Evolutionary conservation across 495 filamentous ascomycete genomes (phyloP), one percentile per base, ranked within the genome.

Genomic region (Baudoinia panamericana): DNA sequence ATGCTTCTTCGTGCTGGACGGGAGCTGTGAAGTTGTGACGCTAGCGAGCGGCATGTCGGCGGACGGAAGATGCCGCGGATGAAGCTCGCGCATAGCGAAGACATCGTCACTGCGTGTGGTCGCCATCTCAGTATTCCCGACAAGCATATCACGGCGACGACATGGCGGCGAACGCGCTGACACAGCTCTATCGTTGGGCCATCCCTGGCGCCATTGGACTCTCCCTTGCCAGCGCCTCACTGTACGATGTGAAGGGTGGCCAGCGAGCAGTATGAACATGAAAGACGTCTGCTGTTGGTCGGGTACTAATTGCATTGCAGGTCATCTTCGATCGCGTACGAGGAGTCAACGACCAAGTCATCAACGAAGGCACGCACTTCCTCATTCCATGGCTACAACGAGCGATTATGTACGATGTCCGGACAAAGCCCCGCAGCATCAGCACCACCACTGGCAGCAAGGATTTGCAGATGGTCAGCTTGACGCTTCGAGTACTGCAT

Each of bases 401-500:
- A 30, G 79, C 78, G 49, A 92, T 99, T 62, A 69, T 93, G 60
- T 99, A 90, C 67, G 90, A 99, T 68, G 92, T 99, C 45, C 83
- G 90, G 45, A 96, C 90, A 30, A 92, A 92, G 72, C 90, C 90
- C 34, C 72, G 90, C 53, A 94, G 88, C 57, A 95, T 99, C 64
- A 79, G 78, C 12, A 99, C 90, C n/a, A 96, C 88, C 11, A 99
- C 90, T 9, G 90, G 90, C 40, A 86, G 80, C 71, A 99, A 99
- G 74, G 90, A 99, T 66, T 61, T 99, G 64, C 90, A 99, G 73
- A 99, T 99, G 90, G 90, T 99, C 58, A 93, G 83, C 71, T 71
- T 99, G 72, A 99, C 90, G 24, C 69, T 99, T 52, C 76, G 90
- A 54, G 90, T 99, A 39, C 64, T 99, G 59, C 90, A 96, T 67